A percentile compares a stretch with the other conserved stretches of the same genome.
Evolutionary conservation across 129 eudicot genomes (phyloP).

Genomic region (Centella asiatica): DNA sequence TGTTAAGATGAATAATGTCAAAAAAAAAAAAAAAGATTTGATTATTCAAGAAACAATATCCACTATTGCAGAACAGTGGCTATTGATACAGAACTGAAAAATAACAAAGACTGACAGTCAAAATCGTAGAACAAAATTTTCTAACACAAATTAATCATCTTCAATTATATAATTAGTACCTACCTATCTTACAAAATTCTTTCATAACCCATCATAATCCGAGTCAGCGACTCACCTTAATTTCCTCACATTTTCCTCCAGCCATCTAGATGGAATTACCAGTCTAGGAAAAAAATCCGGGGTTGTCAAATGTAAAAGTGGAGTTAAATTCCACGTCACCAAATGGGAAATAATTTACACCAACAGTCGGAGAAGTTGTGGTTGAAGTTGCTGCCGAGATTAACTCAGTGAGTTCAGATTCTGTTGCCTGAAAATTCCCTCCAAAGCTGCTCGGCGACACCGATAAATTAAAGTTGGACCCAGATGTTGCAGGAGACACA

Average conservation of each 20-base stretch:
- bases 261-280: too few relatives aligned
- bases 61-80: not conserved
- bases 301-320: conserved; percentile 30
- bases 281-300: conserved; percentile 21
- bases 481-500: conserved; percentile 24
- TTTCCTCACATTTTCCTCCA: too few relatives aligned
- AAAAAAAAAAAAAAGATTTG: not conserved
- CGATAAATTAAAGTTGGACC: conserved; percentile 17
- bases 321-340: conserved; percentile 31
- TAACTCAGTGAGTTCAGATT: conserved; percentile 27
- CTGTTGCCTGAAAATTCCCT: conserved; percentile 14
- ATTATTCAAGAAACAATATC: not conserved
- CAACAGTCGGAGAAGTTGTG: conserved; percentile 24
- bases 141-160: not conserved
- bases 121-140: conserved; percentile 2
- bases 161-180: not conserved
- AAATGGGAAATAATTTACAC: conserved; percentile 20
- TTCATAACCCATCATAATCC: too few relatives aligned
- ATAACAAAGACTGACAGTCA: not conserved
- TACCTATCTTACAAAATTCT: not conserved
- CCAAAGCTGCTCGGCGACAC: conserved; percentile 20
- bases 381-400: conserved; percentile 30
- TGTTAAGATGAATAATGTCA: too few relatives aligned
- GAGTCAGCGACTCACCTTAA: too few relatives aligned
- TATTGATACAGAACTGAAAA: not conserved